These are phyloP conservation scores for Porphyrellus sp. DNA, from an alignment of 1,284 basidiomycete species.

Conservation along the genomic window DNA sequence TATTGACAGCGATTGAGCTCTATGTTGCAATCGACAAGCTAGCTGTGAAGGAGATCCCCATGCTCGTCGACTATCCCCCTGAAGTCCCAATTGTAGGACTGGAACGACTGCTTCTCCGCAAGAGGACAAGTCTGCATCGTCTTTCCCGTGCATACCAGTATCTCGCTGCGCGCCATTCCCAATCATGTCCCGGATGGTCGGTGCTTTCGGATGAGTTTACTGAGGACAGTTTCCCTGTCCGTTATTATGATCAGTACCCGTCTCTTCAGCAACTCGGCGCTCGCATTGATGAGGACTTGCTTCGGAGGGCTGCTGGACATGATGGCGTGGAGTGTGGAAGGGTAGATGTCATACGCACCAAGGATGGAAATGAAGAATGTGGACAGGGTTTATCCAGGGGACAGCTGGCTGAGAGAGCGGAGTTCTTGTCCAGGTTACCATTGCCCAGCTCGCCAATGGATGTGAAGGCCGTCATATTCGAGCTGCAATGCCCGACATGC, in stretches of 20 bases:
- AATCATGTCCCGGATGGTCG: background rate
- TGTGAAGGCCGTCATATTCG: background rate
- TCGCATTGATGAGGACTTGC: background rate
- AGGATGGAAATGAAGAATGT: background rate
- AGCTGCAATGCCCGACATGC: background rate
- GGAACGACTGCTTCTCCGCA: background rate
- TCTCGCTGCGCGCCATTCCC: background rate
- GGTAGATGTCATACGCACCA: too few relatives aligned
- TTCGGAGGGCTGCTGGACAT: too few relatives aligned
- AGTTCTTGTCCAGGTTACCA: background rate
- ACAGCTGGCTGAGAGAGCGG: background rate
- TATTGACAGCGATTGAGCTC: background rate
- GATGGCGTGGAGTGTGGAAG: too few relatives aligned
- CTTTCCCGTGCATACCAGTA: background rate
- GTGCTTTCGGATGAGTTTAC: background rate
- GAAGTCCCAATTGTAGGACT: background rate
- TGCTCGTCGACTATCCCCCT: background rate
- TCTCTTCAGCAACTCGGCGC: background rate
- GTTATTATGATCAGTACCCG: background rate
- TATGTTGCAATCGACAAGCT: background rate
- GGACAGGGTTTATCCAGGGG: background rate
- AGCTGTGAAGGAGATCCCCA: background rate
- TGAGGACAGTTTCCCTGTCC: background rate
- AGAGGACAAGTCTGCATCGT: background rate
- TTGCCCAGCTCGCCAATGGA: background rate